These are phyloP conservation scores for Pythium chondricola DNA, from an alignment of 352 stramenopile genomes.

Conservation along the genomic window DNA sequence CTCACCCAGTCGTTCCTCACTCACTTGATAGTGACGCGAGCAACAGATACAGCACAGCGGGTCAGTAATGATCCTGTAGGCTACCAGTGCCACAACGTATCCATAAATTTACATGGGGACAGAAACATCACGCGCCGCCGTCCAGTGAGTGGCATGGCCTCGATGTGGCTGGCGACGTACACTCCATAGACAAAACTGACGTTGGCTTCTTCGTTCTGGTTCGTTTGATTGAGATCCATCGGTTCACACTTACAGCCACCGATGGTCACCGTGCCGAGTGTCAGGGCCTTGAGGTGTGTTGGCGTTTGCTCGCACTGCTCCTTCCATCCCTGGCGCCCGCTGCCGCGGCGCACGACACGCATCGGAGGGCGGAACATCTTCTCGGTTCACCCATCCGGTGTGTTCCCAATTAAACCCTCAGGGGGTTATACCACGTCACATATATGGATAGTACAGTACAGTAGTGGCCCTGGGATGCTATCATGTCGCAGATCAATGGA, in stretches of 20 bases:
- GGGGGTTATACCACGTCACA: conserved; percentile 2
- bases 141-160: conserved; percentile 56
- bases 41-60: background rate
- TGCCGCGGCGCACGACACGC: background rate
- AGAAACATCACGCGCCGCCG: conserved; percentile 61
- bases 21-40: too few relatives aligned
- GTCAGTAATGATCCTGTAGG: background rate
- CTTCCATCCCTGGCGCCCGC: conserved; percentile 6
- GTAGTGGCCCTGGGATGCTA: too few relatives aligned
- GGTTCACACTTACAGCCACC: conserved; percentile 20
- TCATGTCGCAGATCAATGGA: background rate
- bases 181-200: conserved; percentile 5
- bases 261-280: conserved; percentile 18
- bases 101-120: conserved; percentile 22
- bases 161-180: conserved; percentile 31
- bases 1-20: conserved; percentile 45
- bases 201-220: conserved; percentile 2
- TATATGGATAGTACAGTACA: too few relatives aligned
- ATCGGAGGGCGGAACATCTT: background rate
- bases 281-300: conserved; percentile 26
- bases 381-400: background rate
- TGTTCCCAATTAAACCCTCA: background rate
- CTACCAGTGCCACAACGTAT: background rate
- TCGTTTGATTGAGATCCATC: conserved; percentile 5
- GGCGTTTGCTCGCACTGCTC: conserved; percentile 32